These are phyloP conservation scores for Allantophomopsis cytisporea DNA, from an alignment of 2,329 filamentous ascomycete genomes.

Conservation along the genomic window DNA sequence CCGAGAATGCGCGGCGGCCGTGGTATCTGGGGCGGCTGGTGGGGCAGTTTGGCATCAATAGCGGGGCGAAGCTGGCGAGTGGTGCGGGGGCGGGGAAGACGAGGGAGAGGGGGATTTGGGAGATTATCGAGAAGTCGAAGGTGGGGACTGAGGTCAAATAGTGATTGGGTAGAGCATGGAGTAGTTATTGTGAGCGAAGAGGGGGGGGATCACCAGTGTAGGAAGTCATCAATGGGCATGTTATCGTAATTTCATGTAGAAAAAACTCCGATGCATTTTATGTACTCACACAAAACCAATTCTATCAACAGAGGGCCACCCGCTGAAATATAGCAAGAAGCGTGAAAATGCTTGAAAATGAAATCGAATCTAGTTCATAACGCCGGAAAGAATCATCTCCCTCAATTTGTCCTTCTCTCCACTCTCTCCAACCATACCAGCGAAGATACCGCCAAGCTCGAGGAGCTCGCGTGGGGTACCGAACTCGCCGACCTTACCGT, in stretches of 20 bases:
- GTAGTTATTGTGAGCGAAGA: no score
- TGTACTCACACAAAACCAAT: no score
- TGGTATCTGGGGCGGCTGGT: constrained; percentile 16
- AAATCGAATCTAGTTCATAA: no score
- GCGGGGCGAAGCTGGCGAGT: constrained; percentile 1
- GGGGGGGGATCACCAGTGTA: no score
- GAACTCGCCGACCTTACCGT: constrained; percentile 52
- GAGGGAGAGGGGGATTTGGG: constrained; percentile 13
- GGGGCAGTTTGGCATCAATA: constrained; percentile 14
- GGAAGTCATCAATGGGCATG: no score
- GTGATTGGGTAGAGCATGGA: no score
- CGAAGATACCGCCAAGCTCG: constrained; percentile 34
- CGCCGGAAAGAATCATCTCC: constrained; percentile 1
- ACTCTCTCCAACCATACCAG: constrained; percentile 44
- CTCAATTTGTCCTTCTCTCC: constrained; percentile 31
- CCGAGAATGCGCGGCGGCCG: constrained; percentile 8
- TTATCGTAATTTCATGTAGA: no score
- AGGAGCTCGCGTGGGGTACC: constrained; percentile 48
- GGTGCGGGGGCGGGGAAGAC: constrained; percentile 4
- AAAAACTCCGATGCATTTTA: no score
- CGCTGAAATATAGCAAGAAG: no score
- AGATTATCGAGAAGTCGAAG: constrained; percentile 8
- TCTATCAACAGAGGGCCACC: no score
- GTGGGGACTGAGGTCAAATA: constrained; percentile 7
- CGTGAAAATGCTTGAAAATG: no score